These are phyloP conservation scores for Kazachstania sp. DNA, from an alignment of 1,139 yeast species.

Conservation along the genomic window DNA sequence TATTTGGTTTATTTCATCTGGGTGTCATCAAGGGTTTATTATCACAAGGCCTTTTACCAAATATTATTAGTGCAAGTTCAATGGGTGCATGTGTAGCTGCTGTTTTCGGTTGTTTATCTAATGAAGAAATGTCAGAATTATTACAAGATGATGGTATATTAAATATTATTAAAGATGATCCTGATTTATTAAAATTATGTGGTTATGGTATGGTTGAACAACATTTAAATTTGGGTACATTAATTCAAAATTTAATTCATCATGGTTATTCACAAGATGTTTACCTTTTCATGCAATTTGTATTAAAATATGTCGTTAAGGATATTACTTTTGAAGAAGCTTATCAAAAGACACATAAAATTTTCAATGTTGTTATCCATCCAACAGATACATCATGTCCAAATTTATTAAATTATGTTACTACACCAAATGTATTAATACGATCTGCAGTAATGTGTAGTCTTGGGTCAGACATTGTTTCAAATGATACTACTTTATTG, in stretches of 20 bases:
- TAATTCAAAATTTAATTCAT: slow-evolving; percentile 56
- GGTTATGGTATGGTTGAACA: slow-evolving; percentile 49
- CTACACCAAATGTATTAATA: slow-evolving; percentile 89
- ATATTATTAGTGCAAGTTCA: slow-evolving; percentile 86
- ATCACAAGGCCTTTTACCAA: slow-evolving; percentile 65
- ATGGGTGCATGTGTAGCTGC: slow-evolving; percentile 93
- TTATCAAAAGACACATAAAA: slow-evolving; percentile 71
- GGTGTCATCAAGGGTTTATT: slow-evolving; percentile 84
- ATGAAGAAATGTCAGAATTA: slow-evolving; percentile 30
- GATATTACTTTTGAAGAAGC: slow-evolving; percentile 92
- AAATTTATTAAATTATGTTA: slow-evolving; percentile 73
- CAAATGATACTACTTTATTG: slow-evolving; percentile 52
- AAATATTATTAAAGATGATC: slow-evolving; percentile 34
- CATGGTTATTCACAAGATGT: slow-evolving; percentile 86
- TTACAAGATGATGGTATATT: slow-evolving; percentile 28
- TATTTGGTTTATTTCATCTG: slow-evolving; percentile 86
- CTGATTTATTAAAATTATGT: slow-evolving; percentile 37
- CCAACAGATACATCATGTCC: slow-evolving; percentile 68
- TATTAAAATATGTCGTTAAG: slow-evolving; percentile 60
- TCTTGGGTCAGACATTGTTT: slow-evolving; percentile 55
- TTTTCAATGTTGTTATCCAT: slow-evolving; percentile 81
- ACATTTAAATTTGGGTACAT: slow-evolving; percentile 56
- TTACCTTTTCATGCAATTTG: slow-evolving; percentile 67
- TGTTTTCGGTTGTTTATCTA: slow-evolving; percentile 59
- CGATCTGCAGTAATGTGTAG: slow-evolving; percentile 66